These are phyloP conservation scores for Cladosporium sp. DNA, from an alignment of 2,329 filamentous ascomycete species.

Conservation along the genomic window DNA sequence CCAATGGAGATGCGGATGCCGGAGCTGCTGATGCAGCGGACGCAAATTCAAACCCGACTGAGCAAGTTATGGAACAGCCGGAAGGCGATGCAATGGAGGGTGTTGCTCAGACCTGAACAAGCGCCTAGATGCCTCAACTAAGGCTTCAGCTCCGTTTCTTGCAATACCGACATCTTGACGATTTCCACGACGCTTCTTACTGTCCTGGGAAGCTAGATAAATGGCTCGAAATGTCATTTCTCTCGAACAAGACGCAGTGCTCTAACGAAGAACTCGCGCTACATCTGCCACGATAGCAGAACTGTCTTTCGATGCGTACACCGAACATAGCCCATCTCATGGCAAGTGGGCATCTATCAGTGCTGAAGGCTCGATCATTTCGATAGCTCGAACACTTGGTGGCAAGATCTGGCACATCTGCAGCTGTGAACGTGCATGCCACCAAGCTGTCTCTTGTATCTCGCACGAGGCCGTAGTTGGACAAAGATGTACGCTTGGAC, in stretches of 20 bases:
- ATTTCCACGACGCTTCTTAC: neutral
- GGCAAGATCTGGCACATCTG: neutral
- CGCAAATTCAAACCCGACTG: conserved; percentile 16
- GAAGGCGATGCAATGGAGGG: conserved; percentile 21
- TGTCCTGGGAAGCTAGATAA: neutral
- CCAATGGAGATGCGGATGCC: neutral
- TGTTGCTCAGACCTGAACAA: neutral
- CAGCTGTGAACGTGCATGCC: too few species aligned
- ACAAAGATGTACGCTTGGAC: neutral
- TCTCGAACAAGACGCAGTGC: neutral
- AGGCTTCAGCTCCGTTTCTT: neutral
- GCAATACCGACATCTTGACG: neutral
- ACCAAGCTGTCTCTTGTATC: neutral
- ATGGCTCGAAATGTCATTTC: neutral
- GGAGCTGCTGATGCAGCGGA: conserved; percentile 18
- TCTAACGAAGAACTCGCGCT: neutral
- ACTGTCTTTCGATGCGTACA: neutral
- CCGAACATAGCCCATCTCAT: neutral
- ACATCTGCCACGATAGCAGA: neutral
- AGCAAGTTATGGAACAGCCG: conserved; percentile 18
- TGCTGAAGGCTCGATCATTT: neutral
- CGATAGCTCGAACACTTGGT: neutral
- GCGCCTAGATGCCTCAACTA: neutral
- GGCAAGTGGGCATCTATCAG: neutral
- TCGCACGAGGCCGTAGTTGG: neutral